A percentile compares a stretch with the other conserved stretches of the same genome.
Conservation (phyloP, 2,329 filamentous ascomycete species). For the Hirsutella thompsonii region DNA sequence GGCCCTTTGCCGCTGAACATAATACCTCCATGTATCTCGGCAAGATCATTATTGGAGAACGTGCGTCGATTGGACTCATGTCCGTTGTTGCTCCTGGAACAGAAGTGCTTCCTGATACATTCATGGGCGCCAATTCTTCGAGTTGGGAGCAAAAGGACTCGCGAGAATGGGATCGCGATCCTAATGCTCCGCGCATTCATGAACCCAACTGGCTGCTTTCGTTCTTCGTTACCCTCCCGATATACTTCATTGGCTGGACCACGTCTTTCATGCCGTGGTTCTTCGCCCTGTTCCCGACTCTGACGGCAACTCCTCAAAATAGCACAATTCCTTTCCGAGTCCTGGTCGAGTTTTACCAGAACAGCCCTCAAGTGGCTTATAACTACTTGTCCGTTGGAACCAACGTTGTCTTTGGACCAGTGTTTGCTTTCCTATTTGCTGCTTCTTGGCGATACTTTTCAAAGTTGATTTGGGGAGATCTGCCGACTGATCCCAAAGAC, state of each 20-base stretch:
- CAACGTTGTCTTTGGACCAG: constrained; percentile 24
- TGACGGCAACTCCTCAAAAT: constrained; percentile 20
- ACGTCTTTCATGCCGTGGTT: constrained; percentile 32
- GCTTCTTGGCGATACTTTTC: constrained; percentile 26
- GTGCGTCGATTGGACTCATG: constrained; percentile 31
- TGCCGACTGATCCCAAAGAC: constrained; percentile 17
- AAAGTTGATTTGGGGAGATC: constrained; percentile 23
- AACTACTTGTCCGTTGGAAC: constrained; percentile 35
- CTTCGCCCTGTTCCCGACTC: constrained; percentile 28
- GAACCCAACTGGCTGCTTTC: constrained; percentile 30
- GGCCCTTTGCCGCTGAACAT: constrained; percentile 39
- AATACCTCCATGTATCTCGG: constrained; percentile 46
- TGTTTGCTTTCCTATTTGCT: constrained; percentile 29
- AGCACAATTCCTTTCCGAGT: constrained; percentile 22
- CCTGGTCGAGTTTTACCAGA: constrained; percentile 36
- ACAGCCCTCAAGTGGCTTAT: constrained; percentile 28
- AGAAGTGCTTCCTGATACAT: constrained; percentile 30
- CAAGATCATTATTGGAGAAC: constrained; percentile 33
- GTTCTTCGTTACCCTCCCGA: constrained; percentile 27
- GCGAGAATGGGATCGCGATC: constrained; percentile 26
- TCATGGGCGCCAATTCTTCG: constrained; percentile 42
- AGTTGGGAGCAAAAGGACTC: constrained; percentile 39
- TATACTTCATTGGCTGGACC: constrained; percentile 24
- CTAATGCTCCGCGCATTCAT: constrained; percentile 23
- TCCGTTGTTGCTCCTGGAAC: constrained; percentile 39